Evolutionary conservation across 1,139 yeast genomes (phyloP).

Genomic region (Candida pseudoviswanathii): DNA sequence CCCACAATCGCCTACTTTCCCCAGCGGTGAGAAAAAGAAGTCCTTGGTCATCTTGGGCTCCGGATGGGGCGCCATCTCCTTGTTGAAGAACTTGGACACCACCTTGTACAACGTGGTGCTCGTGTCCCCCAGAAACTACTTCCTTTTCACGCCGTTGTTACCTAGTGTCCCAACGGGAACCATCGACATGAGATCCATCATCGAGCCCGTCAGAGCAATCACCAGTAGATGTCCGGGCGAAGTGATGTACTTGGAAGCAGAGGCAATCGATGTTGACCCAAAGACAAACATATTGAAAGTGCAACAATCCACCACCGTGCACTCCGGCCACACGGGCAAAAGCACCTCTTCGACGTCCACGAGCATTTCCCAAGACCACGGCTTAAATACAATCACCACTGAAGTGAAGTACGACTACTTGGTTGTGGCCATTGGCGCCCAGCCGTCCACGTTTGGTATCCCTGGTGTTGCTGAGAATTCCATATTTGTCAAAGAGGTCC

Average conservation of each 20-base stretch:
- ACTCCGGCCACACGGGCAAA: slow-evolving; percentile 53
- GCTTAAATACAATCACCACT: slow-evolving; percentile 45
- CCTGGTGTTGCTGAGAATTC: slow-evolving; percentile 91
- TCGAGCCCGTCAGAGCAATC: slow-evolving; percentile 79
- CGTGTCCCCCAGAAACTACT: slow-evolving; percentile 91
- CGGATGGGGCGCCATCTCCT: slow-evolving; percentile 89
- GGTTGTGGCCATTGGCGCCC: slow-evolving; percentile 89
- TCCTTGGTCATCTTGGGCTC: slow-evolving; percentile 86
- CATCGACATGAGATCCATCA: slow-evolving; percentile 83
- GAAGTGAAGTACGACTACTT: slow-evolving; percentile 70
- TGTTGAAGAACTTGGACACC: slow-evolving; percentile 82
- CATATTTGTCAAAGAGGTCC: slow-evolving; percentile 79
- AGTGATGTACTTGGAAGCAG: slow-evolving; percentile 85
- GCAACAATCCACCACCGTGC: slow-evolving; percentile 48
- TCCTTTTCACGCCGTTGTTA: slow-evolving; percentile 86
- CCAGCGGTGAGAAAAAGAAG: slow-evolving; percentile 76
- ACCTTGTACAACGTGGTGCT: slow-evolving; percentile 82
- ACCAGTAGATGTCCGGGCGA: slow-evolving; percentile 69
- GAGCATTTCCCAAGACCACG: slow-evolving; percentile 42
- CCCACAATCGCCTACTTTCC: slow-evolving; percentile 55
- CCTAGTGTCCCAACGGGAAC: slow-evolving; percentile 95
- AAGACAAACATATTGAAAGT: slow-evolving; percentile 20
- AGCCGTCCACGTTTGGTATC: slow-evolving; percentile 86
- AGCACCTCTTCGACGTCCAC: slow-evolving; percentile 40
- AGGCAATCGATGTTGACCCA: slow-evolving; percentile 81